These are phyloP conservation scores for Immersiella caudata DNA, from an alignment of 495 filamentous ascomycete species.

Conservation along the genomic window DNA sequence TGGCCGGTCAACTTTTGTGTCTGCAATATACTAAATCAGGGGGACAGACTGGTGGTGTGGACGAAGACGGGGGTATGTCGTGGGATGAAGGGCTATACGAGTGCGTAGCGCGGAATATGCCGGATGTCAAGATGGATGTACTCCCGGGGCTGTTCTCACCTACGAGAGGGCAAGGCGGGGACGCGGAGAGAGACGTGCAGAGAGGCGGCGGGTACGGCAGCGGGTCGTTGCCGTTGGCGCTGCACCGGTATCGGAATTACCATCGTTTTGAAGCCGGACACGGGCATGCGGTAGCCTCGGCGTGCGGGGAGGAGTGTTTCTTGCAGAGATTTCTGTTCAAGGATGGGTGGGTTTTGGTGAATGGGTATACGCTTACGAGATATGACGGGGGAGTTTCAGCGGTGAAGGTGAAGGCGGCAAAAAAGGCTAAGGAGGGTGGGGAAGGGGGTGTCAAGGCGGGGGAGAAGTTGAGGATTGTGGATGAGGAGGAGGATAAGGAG, in stretches of 20 bases:
- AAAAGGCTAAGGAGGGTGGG: slow-evolving; percentile 6
- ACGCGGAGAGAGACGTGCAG: slow-evolving; percentile 37
- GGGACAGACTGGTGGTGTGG: not conserved
- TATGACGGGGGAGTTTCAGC: slow-evolving; percentile 42
- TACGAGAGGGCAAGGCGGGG: slow-evolving; percentile 40
- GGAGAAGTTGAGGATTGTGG: slow-evolving; percentile 30
- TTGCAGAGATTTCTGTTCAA: slow-evolving; percentile 60
- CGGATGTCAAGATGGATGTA: slow-evolving; percentile 50
- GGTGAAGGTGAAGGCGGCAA: slow-evolving; percentile 18
- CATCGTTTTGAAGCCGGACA: slow-evolving; percentile 53
- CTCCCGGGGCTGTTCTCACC: slow-evolving; percentile 52
- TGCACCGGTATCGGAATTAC: slow-evolving; percentile 64
- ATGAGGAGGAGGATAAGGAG: slow-evolving; percentile 22
- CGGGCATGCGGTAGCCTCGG: slow-evolving; percentile 48
- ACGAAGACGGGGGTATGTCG: slow-evolving; percentile 21
- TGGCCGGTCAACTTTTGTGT: slow-evolving; percentile 41
- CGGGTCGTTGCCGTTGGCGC: slow-evolving; percentile 53
- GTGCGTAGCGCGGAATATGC: slow-evolving; percentile 56
- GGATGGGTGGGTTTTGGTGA: slow-evolving; percentile 60
- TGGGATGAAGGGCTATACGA: slow-evolving; percentile 49
- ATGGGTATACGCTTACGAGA: slow-evolving; percentile 58
- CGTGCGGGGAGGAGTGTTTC: slow-evolving; percentile 60
- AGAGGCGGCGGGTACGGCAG: slow-evolving; percentile 59
- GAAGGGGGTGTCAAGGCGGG: not conserved
- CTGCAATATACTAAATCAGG: slow-evolving; percentile 31